Evolutionary conservation across 1,284 basidiomycete species (phyloP).

Genomic region (Sanghuangporus baumii): DNA sequence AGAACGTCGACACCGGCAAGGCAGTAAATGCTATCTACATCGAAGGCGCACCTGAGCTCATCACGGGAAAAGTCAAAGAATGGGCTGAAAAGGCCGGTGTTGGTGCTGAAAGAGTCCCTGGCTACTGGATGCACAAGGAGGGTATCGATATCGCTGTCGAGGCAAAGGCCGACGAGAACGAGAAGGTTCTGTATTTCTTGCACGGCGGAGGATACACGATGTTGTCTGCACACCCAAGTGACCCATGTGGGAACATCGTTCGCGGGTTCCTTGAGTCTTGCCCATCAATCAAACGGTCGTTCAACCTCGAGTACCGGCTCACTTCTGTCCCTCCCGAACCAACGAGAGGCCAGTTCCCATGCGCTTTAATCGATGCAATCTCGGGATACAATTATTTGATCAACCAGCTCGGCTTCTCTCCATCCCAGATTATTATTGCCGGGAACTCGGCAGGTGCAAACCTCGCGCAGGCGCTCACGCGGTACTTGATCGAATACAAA

Average conservation of each 20-base stretch:
- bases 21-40: slow-evolving; percentile 30
- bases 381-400: slow-evolving; percentile 42
- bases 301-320: slow-evolving; percentile 32
- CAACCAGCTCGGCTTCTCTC: slow-evolving; percentile 30
- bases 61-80: slow-evolving; percentile 41
- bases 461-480: slow-evolving; percentile 36
- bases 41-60: slow-evolving; percentile 50
- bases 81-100: slow-evolving; percentile 40
- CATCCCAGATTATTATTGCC: slow-evolving; percentile 40
- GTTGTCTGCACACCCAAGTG: slow-evolving; percentile 38
- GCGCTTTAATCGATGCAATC: slow-evolving; percentile 42
- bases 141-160: slow-evolving; percentile 30
- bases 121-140: slow-evolving; percentile 49
- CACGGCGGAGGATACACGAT: slow-evolving; percentile 46
- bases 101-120: slow-evolving; percentile 39
- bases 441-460: slow-evolving; percentile 56
- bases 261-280: slow-evolving; percentile 20
- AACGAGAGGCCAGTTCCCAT: slow-evolving; percentile 35
- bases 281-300: slow-evolving; percentile 26
- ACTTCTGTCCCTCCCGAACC: slow-evolving; percentile 22
- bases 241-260: slow-evolving; percentile 26
- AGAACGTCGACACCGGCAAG: background rate
- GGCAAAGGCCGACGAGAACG: slow-evolving; percentile 35
- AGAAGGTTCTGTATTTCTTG: slow-evolving; percentile 46
- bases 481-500: slow-evolving; percentile 25